Conservation (phyloP, 495 filamentous ascomycete genomes). For the Penicillium verhagenii region DNA sequence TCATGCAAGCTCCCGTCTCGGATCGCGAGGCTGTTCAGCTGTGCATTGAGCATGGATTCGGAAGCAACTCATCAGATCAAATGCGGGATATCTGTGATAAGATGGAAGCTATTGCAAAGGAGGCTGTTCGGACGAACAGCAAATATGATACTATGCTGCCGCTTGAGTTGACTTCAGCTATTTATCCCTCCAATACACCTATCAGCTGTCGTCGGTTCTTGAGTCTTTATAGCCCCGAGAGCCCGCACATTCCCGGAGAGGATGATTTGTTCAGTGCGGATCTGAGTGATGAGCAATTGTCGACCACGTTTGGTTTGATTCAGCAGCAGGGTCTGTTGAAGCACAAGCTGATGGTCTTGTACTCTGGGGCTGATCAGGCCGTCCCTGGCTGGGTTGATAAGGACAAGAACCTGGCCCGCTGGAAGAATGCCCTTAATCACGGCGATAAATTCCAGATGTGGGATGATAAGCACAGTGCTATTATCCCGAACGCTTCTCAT, state of each 20-base stretch:
- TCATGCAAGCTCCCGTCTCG: conserved; percentile 73
- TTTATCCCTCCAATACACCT: conserved; percentile 38
- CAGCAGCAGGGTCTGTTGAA: conserved; percentile 53
- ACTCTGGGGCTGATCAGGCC: conserved; percentile 68
- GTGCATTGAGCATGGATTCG: conserved; percentile 24
- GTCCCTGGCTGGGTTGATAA: conserved; percentile 66
- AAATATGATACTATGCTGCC: conserved; percentile 34
- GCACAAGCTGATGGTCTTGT: conserved; percentile 48
- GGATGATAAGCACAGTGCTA: conserved; percentile 36
- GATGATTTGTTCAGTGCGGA: conserved; percentile 92
- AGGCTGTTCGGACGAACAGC: conserved; percentile 16
- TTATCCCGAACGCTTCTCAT: conserved; percentile 47
- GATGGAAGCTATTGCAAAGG: conserved; percentile 29
- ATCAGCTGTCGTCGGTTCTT: conserved; percentile 65
- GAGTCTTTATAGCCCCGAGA: conserved; percentile 56
- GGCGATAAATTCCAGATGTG: conserved; percentile 30
- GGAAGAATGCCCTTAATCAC: conserved; percentile 57
- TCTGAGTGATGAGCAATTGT: conserved; percentile 56
- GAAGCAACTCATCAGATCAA: conserved; percentile 18
- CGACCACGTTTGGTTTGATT: conserved; percentile 61
- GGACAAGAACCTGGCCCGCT: conserved; percentile 56
- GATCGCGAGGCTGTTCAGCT: conserved; percentile 64
- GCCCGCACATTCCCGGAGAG: conserved; percentile 54
- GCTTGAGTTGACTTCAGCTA: conserved; percentile 30
- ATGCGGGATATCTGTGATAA: conserved; percentile 23